Conservation (phyloP, 805 yeast species). For the Teunomyces funiuensis region DNA sequence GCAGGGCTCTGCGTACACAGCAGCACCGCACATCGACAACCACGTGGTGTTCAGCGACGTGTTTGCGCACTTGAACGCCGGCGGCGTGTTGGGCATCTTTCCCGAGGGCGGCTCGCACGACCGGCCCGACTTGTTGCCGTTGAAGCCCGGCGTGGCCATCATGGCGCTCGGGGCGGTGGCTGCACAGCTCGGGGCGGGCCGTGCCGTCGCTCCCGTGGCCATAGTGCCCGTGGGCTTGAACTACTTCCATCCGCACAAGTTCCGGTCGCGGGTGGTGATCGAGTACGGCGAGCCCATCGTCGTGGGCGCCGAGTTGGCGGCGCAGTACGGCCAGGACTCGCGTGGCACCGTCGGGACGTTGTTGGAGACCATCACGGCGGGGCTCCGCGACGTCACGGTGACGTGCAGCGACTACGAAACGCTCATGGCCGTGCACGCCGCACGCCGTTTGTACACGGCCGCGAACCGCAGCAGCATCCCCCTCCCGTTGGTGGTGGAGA, state of each 20-base stretch:
- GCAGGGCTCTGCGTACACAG: conserved; percentile 32
- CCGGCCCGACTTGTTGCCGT: conserved; percentile 40
- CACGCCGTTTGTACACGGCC: conserved; percentile 39
- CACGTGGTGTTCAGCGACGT: conserved; percentile 35
- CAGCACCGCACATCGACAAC: conserved; percentile 42
- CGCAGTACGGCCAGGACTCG: conserved; percentile 25
- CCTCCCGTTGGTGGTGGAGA: conserved; percentile 41
- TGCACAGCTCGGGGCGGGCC: conserved; percentile 20
- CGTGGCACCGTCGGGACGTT: conserved; percentile 27
- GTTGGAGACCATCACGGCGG: conserved; percentile 29
- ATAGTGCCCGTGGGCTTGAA: conserved; percentile 43
- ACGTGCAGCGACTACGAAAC: conserved; percentile 44
- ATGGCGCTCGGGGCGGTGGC: conserved; percentile 46
- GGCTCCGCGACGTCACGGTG: conserved; percentile 40
- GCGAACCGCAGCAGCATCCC: conserved; percentile 36
- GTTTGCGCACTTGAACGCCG: conserved; percentile 35
- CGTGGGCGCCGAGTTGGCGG: conserved; percentile 29
- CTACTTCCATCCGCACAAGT: conserved; percentile 43
- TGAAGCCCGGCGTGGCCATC: conserved; percentile 46
- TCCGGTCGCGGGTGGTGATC: conserved; percentile 41
- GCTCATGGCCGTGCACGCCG: conserved; percentile 43
- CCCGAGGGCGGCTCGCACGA: conserved; percentile 49
- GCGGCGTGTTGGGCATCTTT: conserved; percentile 38
- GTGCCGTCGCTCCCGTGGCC: conserved; percentile 20
- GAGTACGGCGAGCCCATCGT: conserved; percentile 44